Percentiles rank a stretch among this genome's conserved stretches.
Evolutionary conservation across 345 rosid species (phyloP).

Genomic region (Pistacia vera): DNA sequence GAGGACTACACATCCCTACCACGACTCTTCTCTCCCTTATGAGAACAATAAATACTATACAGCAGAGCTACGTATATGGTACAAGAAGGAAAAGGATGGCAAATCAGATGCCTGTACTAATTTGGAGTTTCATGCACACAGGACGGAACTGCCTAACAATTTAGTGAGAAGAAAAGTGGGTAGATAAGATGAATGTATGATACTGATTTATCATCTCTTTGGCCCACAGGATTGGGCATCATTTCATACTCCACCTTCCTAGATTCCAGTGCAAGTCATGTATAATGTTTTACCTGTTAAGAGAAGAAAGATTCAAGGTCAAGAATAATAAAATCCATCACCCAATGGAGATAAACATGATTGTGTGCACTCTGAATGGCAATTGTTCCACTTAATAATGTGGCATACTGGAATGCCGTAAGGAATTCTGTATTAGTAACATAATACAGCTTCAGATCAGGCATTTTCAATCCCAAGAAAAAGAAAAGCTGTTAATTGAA

Average conservation of each 20-base stretch:
- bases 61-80: slow-evolving; percentile 37
- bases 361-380: neutral
- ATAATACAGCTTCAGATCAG: slow-evolving; percentile 7
- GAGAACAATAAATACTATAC: slow-evolving; percentile 42
- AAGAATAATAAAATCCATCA: slow-evolving; percentile 9
- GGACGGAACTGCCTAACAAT: slow-evolving; percentile 23
- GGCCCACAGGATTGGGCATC: slow-evolving; percentile 10
- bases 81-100: slow-evolving; percentile 27
- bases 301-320: slow-evolving; percentile 11
- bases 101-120: slow-evolving; percentile 25
- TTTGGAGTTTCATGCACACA: slow-evolving; percentile 19
- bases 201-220: slow-evolving; percentile 18
- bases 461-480: slow-evolving; percentile 10
- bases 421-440: neutral
- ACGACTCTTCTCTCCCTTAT: slow-evolving; percentile 31
- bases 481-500: neutral
- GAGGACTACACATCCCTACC: slow-evolving; percentile 29
- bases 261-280: slow-evolving; percentile 14
- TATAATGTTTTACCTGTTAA: slow-evolving; percentile 34
- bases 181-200: slow-evolving; percentile 6
- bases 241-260: slow-evolving; percentile 15
- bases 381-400: neutral
- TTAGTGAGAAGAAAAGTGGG: slow-evolving; percentile 15
- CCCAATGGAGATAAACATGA: slow-evolving; percentile 3
- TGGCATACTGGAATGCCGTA: neutral